Evolutionary conservation across 306 rosid genomes (phyloP), one percentile per base, ranked within the genome.

Genomic region (Chamaecrista fasciculata): DNA sequence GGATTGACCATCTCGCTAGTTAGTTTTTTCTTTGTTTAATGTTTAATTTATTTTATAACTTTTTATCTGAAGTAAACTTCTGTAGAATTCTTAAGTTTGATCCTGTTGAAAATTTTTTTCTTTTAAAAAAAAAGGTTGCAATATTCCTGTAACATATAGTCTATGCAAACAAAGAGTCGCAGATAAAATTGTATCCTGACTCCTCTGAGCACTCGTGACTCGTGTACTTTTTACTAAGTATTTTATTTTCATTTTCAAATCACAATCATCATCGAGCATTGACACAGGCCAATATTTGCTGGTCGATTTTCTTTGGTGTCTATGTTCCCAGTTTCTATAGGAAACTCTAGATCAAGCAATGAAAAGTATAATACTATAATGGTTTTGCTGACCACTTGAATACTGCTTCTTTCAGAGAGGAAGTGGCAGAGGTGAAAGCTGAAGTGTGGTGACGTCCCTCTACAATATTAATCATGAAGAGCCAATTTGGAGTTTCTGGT

Each of bases 351-450:
- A 55, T 31, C 28, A 5, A 20, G 34, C 28, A 6, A 15, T 33
- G 14, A 57, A 40, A 11, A 43, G 36, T 23, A 47, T 53, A 62
- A 19, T 28, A 43, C 26, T 23, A 47, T 53, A 62, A 19, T 28
- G 24, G 49, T 42, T 29, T n/a, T 76, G 42, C 81, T 79, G 11
- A 81, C 62, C 71, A n/a, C 67, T 78, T 73, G 44, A 59, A 62
- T 70, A 74, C 24, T 82, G 59, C 64, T 78, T 73, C 49, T 76
- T 83, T 70, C 97, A 91, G 97, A 91, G 83, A 91, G 87, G 79
- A 88, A 81, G 75, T 91, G 97, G 97, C 87, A 85, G 72, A 86
- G 96, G 78, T 91, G 85, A 68, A 53, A 69, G 70, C 53, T 34
- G 62, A 79, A 65, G 52, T 44, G 73, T 61, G 43, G 43, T 69